Conservation (phyloP, 2,329 filamentous ascomycete genomes). For the Aspergillus costaricaensis region DNA sequence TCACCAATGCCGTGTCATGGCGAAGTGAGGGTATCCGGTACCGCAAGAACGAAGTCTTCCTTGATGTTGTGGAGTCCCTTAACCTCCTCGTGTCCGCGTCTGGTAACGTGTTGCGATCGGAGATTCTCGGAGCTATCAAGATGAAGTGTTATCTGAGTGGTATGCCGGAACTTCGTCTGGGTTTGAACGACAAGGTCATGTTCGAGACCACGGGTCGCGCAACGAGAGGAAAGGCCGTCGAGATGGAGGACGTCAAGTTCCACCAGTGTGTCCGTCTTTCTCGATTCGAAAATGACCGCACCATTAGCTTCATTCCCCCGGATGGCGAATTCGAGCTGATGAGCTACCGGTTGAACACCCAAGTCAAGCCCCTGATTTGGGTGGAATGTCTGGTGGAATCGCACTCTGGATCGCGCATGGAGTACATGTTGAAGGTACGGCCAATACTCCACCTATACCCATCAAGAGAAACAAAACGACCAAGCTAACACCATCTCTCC, state of each 20-base stretch:
- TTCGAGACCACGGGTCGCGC: constrained; percentile 96
- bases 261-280: constrained; percentile 96
- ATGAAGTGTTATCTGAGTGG: constrained; percentile 99
- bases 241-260: constrained; percentile 99
- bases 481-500: neutral
- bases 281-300: constrained; percentile 96
- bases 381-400: constrained; percentile 97
- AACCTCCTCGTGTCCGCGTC: constrained; percentile 93
- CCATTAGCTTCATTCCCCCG: constrained; percentile 97
- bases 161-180: constrained; percentile 93
- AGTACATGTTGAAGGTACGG: constrained; percentile 90
- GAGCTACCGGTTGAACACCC: constrained; percentile 97
- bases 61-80: constrained; percentile 94
- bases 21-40: constrained; percentile 96
- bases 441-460: neutral
- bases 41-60: constrained; percentile 98
- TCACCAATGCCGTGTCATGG: constrained; percentile 98
- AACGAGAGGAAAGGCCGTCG: constrained; percentile 92
- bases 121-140: constrained; percentile 96
- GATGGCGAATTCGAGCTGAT: constrained; percentile 99
- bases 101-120: constrained; percentile 91
- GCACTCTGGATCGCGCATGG: constrained; percentile 91
- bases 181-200: constrained; percentile 99
- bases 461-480: neutral
- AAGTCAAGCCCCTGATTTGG: constrained; percentile 98